These are phyloP conservation scores for Megacollybia platyphylla DNA, from an alignment of 1,284 basidiomycete genomes.

Conservation along the genomic window DNA sequence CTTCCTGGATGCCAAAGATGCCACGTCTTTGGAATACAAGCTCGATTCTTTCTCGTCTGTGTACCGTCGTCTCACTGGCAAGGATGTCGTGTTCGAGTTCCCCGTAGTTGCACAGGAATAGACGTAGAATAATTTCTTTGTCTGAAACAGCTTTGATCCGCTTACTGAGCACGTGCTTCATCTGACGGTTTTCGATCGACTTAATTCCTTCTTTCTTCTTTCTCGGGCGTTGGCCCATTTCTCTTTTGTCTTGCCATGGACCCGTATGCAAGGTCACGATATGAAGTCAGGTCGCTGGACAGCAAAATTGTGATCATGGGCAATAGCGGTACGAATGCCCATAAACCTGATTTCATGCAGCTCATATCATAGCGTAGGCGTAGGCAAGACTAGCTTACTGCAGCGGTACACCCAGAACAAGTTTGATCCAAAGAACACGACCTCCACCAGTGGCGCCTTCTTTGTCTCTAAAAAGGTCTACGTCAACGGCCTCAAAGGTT, in stretches of 20 bases:
- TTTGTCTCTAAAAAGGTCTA: conserved; percentile 92
- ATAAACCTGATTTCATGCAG: not conserved
- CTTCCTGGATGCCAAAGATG: conserved; percentile 96
- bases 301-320: conserved; percentile 97
- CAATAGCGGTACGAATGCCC: conserved; percentile 57
- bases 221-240: conserved; percentile 17
- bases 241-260: conserved; percentile 21
- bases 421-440: conserved; percentile 78
- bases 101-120: conserved; percentile 60
- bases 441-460: conserved; percentile 89
- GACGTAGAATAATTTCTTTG: conserved; percentile 10
- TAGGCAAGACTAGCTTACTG: conserved; percentile 91
- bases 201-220: conserved; percentile 12
- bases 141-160: conserved; percentile 1
- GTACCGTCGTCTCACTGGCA: conserved; percentile 89
- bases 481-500: conserved; percentile 65
- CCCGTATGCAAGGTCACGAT: conserved; percentile 51
- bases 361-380: conserved; percentile 34
- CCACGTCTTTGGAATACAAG: conserved; percentile 99
- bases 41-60: conserved; percentile 92
- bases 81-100: conserved; percentile 89
- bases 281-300: conserved; percentile 62
- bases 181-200: conserved; percentile 8
- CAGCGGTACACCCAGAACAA: conserved; percentile 87
- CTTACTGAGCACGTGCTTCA: conserved; percentile 11